These are phyloP conservation scores for Physaria fendleri DNA, from an alignment of 345 rosid genomes.

Conservation along the genomic window DNA sequence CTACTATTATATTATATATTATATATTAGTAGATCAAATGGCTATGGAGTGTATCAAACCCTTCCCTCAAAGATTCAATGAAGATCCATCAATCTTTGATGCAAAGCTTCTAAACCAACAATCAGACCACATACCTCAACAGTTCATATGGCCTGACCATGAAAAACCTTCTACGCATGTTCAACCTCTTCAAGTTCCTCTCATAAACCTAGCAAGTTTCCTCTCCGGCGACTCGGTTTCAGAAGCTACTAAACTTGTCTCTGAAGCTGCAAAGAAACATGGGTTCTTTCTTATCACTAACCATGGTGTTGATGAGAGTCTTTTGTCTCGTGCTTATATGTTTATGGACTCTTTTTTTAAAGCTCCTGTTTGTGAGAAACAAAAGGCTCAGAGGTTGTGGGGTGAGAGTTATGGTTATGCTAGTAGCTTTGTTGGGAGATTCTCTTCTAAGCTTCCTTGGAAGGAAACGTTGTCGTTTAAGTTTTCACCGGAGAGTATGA, in stretches of 20 bases:
- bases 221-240: conserved; percentile 46
- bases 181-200: conserved; percentile 56
- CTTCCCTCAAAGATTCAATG: conserved; percentile 17
- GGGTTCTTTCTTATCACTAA: conserved; percentile 74
- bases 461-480: conserved; percentile 82
- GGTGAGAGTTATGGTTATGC: conserved; percentile 78
- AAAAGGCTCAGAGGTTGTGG: conserved; percentile 50
- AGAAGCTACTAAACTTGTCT: conserved; percentile 42
- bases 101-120: conserved; percentile 40
- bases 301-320: conserved; percentile 59
- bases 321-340: conserved; percentile 41
- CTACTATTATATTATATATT: too few species aligned
- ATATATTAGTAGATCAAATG: too few species aligned
- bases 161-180: conserved; percentile 50
- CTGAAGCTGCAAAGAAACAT: conserved; percentile 64
- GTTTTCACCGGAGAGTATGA: conserved; percentile 33
- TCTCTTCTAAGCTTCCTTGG: conserved; percentile 80
- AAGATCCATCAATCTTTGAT: conserved; percentile 44
- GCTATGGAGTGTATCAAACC: conserved; percentile 22
- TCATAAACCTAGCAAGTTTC: conserved; percentile 50
- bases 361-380: conserved; percentile 44
- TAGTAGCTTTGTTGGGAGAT: conserved; percentile 82
- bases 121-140: conserved; percentile 46
- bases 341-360: conserved; percentile 55
- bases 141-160: conserved; percentile 84